phyloP scores from a whole-genome alignment of 1,139 yeast genomes.

The Lodderomyces orthopsilosis region DNA sequence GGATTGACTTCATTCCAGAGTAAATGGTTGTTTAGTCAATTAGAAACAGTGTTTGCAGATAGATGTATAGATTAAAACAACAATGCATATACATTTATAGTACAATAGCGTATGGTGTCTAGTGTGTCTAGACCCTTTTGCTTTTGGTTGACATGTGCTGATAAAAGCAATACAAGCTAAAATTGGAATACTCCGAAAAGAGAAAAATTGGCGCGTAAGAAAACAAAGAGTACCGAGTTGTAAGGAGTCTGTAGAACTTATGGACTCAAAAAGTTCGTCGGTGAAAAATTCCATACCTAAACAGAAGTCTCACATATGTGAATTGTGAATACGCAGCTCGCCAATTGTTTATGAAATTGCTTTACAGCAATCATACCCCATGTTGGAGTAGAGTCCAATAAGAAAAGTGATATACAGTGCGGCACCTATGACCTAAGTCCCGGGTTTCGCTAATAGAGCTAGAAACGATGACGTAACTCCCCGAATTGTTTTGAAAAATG shows the following conservation, averaged over 20 bases:
- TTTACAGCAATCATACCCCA: too few species aligned
- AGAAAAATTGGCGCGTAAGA: not conserved
- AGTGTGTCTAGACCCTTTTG: not conserved
- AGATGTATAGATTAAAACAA: slow-evolving; percentile 39
- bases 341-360: too few species aligned
- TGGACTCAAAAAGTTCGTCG: too few species aligned
- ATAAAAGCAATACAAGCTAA: too few species aligned
- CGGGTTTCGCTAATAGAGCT: too few species aligned
- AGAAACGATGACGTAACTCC: not conserved
- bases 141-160: too few species aligned
- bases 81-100: not conserved
- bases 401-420: too few species aligned
- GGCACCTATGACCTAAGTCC: too few species aligned
- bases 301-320: too few species aligned
- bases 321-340: too few species aligned
- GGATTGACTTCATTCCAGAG: slow-evolving; percentile 59
- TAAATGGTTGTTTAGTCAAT: slow-evolving; percentile 56
- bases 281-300: too few species aligned
- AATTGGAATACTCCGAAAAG: not conserved
- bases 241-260: not conserved
- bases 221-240: not conserved
- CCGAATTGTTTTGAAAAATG: not conserved
- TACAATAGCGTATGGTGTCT: not conserved
- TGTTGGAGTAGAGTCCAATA: too few species aligned
- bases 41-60: slow-evolving; percentile 40